A percentile compares a stretch with the other conserved stretches of the same genome.
Evolutionary conservation across 2,329 filamentous ascomycete genomes (phyloP).

Genomic region (Fusarium paranaense): DNA sequence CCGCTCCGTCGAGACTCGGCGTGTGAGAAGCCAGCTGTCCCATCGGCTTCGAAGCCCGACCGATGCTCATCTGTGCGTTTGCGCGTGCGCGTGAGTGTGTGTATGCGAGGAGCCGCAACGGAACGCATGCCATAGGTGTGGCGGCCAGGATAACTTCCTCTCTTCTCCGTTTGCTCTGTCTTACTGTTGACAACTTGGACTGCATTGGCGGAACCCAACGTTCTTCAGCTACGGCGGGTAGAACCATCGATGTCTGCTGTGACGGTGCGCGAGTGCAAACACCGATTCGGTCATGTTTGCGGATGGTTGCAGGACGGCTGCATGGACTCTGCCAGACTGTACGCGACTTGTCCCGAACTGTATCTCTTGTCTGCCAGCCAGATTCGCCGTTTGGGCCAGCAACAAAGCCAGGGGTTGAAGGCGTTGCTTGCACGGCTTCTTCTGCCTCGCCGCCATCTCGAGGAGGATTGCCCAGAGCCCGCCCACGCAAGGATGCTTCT

Average conservation of each 20-base stretch:
- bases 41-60: neutral
- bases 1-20: neutral
- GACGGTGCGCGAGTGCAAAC: neutral
- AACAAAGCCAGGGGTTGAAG: neutral
- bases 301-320: neutral
- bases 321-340: neutral
- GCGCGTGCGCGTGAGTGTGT: neutral
- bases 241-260: neutral
- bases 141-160: neutral
- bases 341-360: slow-evolving; percentile 1
- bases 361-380: neutral
- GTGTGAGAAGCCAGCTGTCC: neutral
- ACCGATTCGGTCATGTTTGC: neutral
- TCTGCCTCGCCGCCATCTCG: neutral
- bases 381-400: neutral
- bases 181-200: neutral
- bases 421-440: neutral
- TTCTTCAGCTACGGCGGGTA: neutral
- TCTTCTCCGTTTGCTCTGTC: neutral
- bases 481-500: neutral
- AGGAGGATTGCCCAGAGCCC: neutral
- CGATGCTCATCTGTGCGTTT: neutral
- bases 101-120: neutral
- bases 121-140: neutral
- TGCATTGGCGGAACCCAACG: neutral